Conservation (phyloP, 805 yeast species). For the Suhomyces xylopsoci region DNA sequence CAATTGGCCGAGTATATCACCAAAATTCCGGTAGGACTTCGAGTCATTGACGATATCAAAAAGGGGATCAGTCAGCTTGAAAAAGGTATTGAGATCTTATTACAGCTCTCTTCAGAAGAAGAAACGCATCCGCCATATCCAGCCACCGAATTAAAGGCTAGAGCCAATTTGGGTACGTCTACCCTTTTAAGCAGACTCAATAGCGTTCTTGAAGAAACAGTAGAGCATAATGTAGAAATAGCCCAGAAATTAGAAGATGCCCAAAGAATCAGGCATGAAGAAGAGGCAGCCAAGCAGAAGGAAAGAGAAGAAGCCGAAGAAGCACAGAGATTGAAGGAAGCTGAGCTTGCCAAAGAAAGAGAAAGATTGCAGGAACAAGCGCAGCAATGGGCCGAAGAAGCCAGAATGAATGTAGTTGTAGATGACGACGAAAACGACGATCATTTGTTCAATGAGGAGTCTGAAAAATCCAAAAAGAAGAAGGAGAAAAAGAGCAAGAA, state of each 20-base stretch:
- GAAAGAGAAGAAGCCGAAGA: constrained; percentile 41
- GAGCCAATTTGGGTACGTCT: constrained; percentile 81
- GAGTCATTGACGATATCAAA: constrained; percentile 62
- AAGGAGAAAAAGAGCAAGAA: constrained; percentile 9
- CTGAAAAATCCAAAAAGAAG: constrained; percentile 18
- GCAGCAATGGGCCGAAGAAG: constrained; percentile 50
- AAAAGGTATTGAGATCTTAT: constrained; percentile 58
- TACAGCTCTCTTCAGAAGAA: constrained; percentile 51
- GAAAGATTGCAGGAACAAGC: constrained; percentile 51
- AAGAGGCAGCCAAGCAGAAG: constrained; percentile 35
- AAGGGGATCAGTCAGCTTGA: constrained; percentile 54
- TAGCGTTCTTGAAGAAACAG: constrained; percentile 68
- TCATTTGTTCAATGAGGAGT: constrained; percentile 5
- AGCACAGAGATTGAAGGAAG: constrained; percentile 45
- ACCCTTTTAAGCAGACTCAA: constrained; percentile 72
- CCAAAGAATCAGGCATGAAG: constrained; percentile 59
- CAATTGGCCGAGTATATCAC: constrained; percentile 82
- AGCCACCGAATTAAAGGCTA: constrained; percentile 71
- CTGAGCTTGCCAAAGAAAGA: constrained; percentile 44
- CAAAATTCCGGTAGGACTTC: constrained; percentile 53
- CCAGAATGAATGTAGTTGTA: constrained; percentile 33
- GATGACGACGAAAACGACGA: constrained; percentile 34
- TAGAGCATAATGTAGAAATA: constrained; percentile 56
- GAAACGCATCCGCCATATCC: constrained; percentile 72
- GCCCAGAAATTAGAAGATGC: constrained; percentile 71